phyloP scores from a whole-genome alignment of 192 early-diverging fungal genomes.

The Gigaspora rosea region DNA sequence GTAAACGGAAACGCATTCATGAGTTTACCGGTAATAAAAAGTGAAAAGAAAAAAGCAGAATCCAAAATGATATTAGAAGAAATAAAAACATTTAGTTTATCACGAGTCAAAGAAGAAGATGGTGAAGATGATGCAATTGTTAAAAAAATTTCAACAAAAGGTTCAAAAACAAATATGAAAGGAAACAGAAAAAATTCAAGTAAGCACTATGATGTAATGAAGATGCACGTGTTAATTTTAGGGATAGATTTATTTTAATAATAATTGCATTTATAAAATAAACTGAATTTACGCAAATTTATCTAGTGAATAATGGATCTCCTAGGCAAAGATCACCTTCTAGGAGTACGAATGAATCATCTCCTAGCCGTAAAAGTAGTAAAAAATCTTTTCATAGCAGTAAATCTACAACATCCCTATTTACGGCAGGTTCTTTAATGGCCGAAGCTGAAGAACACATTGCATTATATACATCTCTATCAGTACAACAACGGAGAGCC shows the following conservation, averaged over 20 bases:
- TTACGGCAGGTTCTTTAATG: neutral
- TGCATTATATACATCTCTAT: neutral
- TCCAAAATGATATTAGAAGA: neutral
- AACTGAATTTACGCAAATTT: neutral
- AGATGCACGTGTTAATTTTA: neutral
- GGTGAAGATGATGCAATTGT: neutral
- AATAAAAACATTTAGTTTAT: neutral
- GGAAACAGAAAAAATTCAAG: neutral
- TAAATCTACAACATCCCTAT: neutral
- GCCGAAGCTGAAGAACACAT: neutral
- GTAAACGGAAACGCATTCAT: neutral
- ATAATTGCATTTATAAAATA: too few species aligned
- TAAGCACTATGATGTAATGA: neutral
- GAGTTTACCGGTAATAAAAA: constrained; percentile 18
- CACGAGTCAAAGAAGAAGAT: neutral
- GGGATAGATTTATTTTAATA: neutral
- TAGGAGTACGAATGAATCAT: neutral
- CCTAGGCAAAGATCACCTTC: too few species aligned
- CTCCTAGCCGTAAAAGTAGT: neutral
- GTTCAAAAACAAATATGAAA: neutral
- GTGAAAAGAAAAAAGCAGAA: constrained; percentile 16
- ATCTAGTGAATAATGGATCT: neutral
- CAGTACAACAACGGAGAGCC: neutral
- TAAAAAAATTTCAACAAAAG: neutral
- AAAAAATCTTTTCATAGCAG: neutral